Base-by-base conservation (phyloP, 2,329 filamentous ascomycete species). In the Fusarium tricinctum region DNA sequence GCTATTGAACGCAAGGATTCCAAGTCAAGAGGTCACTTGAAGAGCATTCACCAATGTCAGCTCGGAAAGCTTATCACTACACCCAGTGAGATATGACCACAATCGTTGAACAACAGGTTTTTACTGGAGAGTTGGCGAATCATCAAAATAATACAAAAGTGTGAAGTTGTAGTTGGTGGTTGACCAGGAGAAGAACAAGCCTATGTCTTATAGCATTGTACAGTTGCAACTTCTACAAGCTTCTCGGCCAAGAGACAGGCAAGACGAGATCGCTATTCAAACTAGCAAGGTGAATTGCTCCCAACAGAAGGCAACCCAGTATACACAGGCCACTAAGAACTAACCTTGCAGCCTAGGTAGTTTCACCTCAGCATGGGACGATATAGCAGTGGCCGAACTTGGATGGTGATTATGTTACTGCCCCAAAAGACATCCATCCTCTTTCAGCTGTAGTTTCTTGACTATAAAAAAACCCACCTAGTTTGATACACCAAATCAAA, bases 191-290 rank as follows among this genome's bases (percentile, higher is more conserved):
- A 26, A 26, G 26, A 26, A 26, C 2, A 26, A 8, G 2, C 48
- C 59, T 4, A 62, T 63, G 48, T 63, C 59, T 5, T 14, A 30
- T 4, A 62, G 57, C 10, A 22, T 63, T 4, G 19, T 48, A 2
- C 57, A 44, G n/a, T 48, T 55, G 3, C 42, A 33, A 5, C 30
- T 47, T 39, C 12, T 63, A 63, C 12, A 8, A 19, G 8, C 2
- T 0, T 1, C 48, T 63, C 22, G 14, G 20, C 5, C 35, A 63
- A 14, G 30, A 48, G 8, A 62, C 57, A 9, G 48, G 48, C 2
- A 28, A 26, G 12, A 8, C 15, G 4, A 43, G 62, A 2, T 48
- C 59, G 5, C 30, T 62, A 35, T 30, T 62, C 2, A 62, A 63
- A 2, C 47, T 47, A 6, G 58, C 58, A 19, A 62, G 58, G 57